Base-by-base conservation (phyloP, 495 filamentous ascomycete species). In the Letharia lupina region DNA sequence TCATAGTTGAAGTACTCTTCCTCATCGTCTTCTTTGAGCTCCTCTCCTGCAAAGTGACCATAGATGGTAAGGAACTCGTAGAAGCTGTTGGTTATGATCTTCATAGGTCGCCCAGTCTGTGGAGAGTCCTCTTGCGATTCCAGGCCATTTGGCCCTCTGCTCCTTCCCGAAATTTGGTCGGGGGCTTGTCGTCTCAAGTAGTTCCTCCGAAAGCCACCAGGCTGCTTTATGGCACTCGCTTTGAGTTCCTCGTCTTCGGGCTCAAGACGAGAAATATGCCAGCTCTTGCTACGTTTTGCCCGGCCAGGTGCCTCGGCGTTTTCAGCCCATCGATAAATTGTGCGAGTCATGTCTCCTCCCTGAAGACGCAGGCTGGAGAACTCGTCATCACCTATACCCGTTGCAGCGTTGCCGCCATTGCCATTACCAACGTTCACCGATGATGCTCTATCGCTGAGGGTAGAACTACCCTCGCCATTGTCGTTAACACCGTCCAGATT, bases 31-130 rank as follows among this genome's bases (percentile, higher is more conserved):
- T 97, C 92, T 75, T 96, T 91, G 10, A 98, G 82, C 73, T 95
- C 86, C 76, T 98, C 94, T 72, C 94, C 94, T 20, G 94, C 94
- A 74, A 98, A 98, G 77, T 98, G 95, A 6, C 95, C 94, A 70
- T 96, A 97, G 20, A 98, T 80, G 11, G 89, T 92, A 61, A 98
- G 75, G 70, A 98, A 98, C 73, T 98, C 95, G 56, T 97, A 84
- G 71, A 98, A 98, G 76, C 88, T 98, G 69, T 76, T 90, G 16
- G 94, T 95, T 56, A 96, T 84, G 20, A 96, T 78, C 61, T 84
- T 86, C 47, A 85, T 85, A 35, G 80, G 81, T 75, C 76, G 28
- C 68, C 61, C 61, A 7, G 12, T 65, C 68, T 70, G 61, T 72
- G 72, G 74, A 73, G 67, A 75, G 74, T 65, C 76, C 65, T 63